Evolutionary conservation across 306 rosid species (phyloP).

Genomic region (Sphenostylis stenocarpa): DNA sequence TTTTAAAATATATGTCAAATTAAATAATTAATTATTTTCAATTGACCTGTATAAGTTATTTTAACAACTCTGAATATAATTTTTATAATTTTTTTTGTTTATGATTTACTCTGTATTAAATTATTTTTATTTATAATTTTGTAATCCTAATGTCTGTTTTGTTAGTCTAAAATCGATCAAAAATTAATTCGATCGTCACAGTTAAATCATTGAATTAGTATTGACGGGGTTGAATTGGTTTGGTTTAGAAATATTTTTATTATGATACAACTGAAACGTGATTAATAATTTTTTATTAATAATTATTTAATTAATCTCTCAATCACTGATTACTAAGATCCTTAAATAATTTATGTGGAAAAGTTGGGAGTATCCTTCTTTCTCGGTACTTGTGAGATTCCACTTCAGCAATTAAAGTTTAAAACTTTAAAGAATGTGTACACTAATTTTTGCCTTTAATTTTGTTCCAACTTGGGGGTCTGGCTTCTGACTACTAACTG

Average conservation of each 20-base stretch:
- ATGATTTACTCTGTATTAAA: too few relatives aligned
- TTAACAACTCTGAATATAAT: too few relatives aligned
- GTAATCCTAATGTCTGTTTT: too few relatives aligned
- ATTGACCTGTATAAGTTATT: too few relatives aligned
- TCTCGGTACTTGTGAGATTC: conserved; percentile 53
- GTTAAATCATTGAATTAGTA: too few relatives aligned
- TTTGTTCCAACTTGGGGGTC: conserved; percentile 2
- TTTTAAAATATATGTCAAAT: too few relatives aligned
- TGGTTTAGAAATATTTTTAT: neutral
- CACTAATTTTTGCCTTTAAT: conserved; percentile 3
- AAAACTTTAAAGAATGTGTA: conserved; percentile 28
- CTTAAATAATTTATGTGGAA: neutral
- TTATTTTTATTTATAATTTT: too few relatives aligned
- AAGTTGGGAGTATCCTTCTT: conserved; percentile 31
- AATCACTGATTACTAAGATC: neutral
- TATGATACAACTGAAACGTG: neutral
- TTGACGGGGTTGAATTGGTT: too few relatives aligned
- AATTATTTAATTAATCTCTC: neutral
- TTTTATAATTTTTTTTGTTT: too few relatives aligned
- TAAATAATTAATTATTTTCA: too few relatives aligned
- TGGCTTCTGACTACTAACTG: conserved; percentile 9
- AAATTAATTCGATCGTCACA: too few relatives aligned
- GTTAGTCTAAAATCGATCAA: too few relatives aligned
- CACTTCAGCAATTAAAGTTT: neutral
- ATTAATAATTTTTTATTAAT: neutral